Conservation (phyloP, 2,329 filamentous ascomycete species). For the Cadophora luteo-olivacea region DNA sequence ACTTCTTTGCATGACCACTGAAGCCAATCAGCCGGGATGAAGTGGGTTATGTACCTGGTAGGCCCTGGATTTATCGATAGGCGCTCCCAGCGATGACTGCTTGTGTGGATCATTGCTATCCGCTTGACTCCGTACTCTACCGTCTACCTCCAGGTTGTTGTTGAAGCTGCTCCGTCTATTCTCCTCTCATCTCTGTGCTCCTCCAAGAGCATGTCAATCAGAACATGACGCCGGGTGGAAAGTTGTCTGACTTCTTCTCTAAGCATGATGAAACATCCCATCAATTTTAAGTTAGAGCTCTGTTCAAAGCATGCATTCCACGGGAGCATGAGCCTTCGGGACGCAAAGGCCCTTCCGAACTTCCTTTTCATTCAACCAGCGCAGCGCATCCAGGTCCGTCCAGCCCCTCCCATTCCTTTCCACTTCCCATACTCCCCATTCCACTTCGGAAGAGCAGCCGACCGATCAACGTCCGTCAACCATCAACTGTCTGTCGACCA, state of each 20-base stretch:
- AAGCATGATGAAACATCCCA: neutral
- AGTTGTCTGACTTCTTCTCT: no score
- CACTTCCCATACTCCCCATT: no score
- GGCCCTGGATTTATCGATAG: slow-evolving; percentile 9
- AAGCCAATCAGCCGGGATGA: neutral
- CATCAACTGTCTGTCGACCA: no score
- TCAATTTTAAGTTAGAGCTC: neutral
- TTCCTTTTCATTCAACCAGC: neutral
- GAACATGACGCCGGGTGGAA: no score
- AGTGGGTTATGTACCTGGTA: neutral
- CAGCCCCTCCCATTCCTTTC: neutral
- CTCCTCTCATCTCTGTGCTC: neutral
- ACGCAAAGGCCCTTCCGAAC: no score
- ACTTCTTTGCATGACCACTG: neutral
- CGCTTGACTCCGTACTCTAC: neutral
- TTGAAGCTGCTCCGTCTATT: neutral
- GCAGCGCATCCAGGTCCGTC: neutral
- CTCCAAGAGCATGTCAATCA: no score
- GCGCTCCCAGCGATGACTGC: slow-evolving; percentile 15
- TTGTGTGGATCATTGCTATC: slow-evolving; percentile 11
- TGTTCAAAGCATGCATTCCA: no score
- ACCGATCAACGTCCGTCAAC: neutral
- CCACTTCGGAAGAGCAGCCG: neutral
- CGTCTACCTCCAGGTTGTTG: neutral
- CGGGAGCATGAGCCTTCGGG: neutral